Evolutionary conservation across 2,329 filamentous ascomycete genomes (phyloP).

Genomic region (Pseudogymnoascus sp.): DNA sequence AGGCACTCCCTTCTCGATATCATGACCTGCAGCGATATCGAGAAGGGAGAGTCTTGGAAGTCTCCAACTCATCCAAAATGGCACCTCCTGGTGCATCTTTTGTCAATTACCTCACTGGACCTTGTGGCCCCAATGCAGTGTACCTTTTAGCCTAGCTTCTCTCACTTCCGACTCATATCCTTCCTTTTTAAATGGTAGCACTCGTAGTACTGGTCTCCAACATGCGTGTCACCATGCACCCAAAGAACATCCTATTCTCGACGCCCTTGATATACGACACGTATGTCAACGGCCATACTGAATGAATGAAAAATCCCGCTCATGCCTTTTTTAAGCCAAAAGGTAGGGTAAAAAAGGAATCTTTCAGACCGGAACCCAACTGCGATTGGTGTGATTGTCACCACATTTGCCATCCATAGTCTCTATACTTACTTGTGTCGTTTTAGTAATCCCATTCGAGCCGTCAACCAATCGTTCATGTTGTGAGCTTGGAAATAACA

Average conservation of each 20-base stretch:
- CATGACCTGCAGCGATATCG: no score
- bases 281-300: no score
- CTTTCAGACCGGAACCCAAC: background rate
- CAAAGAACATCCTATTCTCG: slow-evolving; percentile 16
- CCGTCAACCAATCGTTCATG: background rate
- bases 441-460: background rate
- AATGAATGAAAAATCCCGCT: no score
- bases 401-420: background rate
- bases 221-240: slow-evolving; percentile 15
- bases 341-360: background rate
- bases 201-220: slow-evolving; percentile 20
- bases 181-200: slow-evolving; percentile 24
- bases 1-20: no score
- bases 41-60: no score
- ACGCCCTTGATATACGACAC: slow-evolving; percentile 13
- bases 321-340: no score
- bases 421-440: background rate
- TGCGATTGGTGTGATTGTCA: background rate
- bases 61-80: no score
- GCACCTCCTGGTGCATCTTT: slow-evolving; percentile 12
- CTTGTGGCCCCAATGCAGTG: slow-evolving; percentile 19
- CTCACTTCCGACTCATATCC: slow-evolving; percentile 25
- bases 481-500: background rate
- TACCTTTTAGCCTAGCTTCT: slow-evolving; percentile 22
- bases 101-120: slow-evolving; percentile 13